A percentile compares a stretch with the other conserved stretches of the same genome.
Evolutionary conservation across 208 protist species (phyloP).

Genomic region (Leishmania amazonensis): DNA sequence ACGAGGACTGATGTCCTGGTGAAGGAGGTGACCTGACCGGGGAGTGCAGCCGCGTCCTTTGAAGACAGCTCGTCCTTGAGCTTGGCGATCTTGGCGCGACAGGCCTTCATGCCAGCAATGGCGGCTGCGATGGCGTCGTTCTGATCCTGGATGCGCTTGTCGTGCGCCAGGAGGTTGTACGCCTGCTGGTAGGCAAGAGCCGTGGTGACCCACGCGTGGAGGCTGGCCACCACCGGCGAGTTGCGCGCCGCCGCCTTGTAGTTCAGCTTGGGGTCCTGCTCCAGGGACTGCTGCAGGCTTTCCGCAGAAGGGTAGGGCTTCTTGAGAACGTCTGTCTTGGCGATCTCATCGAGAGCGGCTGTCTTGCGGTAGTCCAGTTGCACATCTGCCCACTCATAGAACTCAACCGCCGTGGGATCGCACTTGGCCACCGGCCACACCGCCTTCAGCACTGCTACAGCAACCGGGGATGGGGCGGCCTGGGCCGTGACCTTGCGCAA

Average conservation of each 20-base stretch:
- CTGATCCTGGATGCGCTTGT: conserved; percentile 64
- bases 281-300: conserved; percentile 30
- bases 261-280: conserved; percentile 40
- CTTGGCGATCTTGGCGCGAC: conserved; percentile 61
- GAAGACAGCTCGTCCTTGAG: conserved; percentile 60
- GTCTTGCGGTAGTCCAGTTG: conserved; percentile 60
- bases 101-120: conserved; percentile 66
- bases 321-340: conserved; percentile 50
- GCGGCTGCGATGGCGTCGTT: conserved; percentile 57
- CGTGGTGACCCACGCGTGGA: conserved; percentile 66
- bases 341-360: conserved; percentile 34
- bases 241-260: conserved; percentile 41
- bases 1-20: conserved; percentile 53
- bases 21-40: conserved; percentile 66
- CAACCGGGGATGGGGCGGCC: conserved; percentile 49
- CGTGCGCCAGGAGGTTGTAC: conserved; percentile 48
- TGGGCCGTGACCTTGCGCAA: conserved; percentile 59
- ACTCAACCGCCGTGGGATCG: conserved; percentile 61
- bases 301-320: conserved; percentile 46
- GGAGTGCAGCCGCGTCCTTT: conserved; percentile 20
- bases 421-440: conserved; percentile 53
- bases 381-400: conserved; percentile 65
- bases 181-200: conserved; percentile 71
- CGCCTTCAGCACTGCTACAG: conserved; percentile 61
- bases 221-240: conserved; percentile 38